Evolutionary conservation across 2,329 filamentous ascomycete genomes (phyloP), one percentile per base, ranked within the genome.

Genomic region (Fusarium tjaetaba): DNA sequence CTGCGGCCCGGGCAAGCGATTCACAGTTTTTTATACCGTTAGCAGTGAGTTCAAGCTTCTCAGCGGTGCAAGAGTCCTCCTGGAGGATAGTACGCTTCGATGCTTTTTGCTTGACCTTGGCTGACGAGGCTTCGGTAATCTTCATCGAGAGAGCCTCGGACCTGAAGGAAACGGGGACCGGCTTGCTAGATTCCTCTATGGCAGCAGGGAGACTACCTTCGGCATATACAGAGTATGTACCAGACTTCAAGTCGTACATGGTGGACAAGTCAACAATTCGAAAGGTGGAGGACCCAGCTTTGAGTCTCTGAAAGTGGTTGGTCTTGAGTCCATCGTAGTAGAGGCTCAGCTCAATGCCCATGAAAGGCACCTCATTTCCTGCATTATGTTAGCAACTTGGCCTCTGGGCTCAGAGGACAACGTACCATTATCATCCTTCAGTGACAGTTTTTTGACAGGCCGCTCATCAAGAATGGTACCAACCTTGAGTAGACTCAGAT

Each of bases 401-500:
- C 7, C 7, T 1, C 3, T 9, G 20, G 1, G 4, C 2, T 30
- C 1, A 4, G 36, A 7, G 20, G 5, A 11, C 11, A 8, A n/a
- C 67, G 7, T 32, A 46, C 73, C 72, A 6, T 32, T 49, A 15
- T 60, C 28, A 8, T 70, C 48, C 26, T 53, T 36, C 3, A 76
- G 18, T 0, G 51, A 69, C 26, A 76, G 11, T 18, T 75, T 76
- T 18, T 64, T 62, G 2, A 75, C 73, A 0, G 73, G 73, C 9
- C 57, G 53, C 6, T 65, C 52, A 16, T 76, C 73, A 3, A 76
- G 56, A 14, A 76, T 48, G 2, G 73, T 76, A 4, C 71, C 70
- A 8, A 74, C 22, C 14, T 56, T 72, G 16, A 74, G 58, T 0
- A 72, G 28, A 22, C 42, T 64, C 51, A 74, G 28, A n/a, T 61